phyloP scores from a whole-genome alignment of 1,139 yeast species.

The Scheffersomyces cryptocercus region DNA sequence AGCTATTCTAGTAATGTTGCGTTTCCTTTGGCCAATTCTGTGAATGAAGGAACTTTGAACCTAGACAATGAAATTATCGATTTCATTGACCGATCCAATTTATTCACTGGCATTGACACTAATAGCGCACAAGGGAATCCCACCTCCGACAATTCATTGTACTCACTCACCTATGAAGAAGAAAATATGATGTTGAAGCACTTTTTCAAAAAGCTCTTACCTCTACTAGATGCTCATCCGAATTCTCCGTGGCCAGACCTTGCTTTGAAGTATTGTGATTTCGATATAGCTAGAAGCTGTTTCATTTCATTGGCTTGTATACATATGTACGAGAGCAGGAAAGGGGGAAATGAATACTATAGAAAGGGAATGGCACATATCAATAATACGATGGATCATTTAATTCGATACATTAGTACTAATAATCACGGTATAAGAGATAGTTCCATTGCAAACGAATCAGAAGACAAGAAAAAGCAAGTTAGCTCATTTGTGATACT shows the following conservation, averaged over 20 bases:
- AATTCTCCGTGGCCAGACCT: slow-evolving; percentile 60
- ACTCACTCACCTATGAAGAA: slow-evolving; percentile 31
- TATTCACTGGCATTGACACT: slow-evolving; percentile 4
- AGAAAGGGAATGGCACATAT: slow-evolving; percentile 52
- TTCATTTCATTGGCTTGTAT: slow-evolving; percentile 54
- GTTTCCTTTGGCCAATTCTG: background rate
- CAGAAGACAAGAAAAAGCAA: slow-evolving; percentile 30
- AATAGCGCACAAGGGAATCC: slow-evolving; percentile 2
- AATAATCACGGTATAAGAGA: slow-evolving; percentile 12
- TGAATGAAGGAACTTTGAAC: slow-evolving; percentile 1
- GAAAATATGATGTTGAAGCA: slow-evolving; percentile 54
- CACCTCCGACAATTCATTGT: background rate
- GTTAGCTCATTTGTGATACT: slow-evolving; percentile 52
- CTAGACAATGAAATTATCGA: slow-evolving; percentile 14
- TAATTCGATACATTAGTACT: slow-evolving; percentile 34
- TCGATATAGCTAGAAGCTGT: slow-evolving; percentile 55
- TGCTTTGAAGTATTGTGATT: slow-evolving; percentile 54
- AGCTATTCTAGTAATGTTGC: background rate
- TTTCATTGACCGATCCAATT: slow-evolving; percentile 15
- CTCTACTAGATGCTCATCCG: slow-evolving; percentile 56
- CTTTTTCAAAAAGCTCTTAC: slow-evolving; percentile 52
- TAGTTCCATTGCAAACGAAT: slow-evolving; percentile 22
- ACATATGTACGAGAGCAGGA: slow-evolving; percentile 49
- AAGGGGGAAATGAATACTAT: slow-evolving; percentile 51
- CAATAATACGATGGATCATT: slow-evolving; percentile 52